A percentile compares a stretch with the other conserved stretches of the same genome.
These are phyloP conservation scores for Xylaria sp. DNA, from an alignment of 2,329 filamentous ascomycete genomes.

Conservation along the genomic window DNA sequence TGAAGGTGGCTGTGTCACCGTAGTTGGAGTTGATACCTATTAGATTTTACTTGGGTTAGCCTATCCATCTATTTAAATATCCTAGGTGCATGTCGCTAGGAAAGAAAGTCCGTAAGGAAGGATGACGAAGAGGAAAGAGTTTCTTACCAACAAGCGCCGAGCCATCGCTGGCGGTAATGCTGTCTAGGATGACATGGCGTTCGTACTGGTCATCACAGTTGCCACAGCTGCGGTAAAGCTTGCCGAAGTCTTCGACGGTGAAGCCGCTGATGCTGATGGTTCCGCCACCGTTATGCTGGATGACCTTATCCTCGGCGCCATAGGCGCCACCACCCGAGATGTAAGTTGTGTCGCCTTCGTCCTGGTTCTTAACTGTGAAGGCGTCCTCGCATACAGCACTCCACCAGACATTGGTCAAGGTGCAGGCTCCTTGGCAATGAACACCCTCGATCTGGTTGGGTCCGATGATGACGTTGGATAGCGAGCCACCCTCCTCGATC, in stretches of 20 bases:
- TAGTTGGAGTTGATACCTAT: slow-evolving; percentile 64
- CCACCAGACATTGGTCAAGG: slow-evolving; percentile 48
- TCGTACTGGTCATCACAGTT: slow-evolving; percentile 55
- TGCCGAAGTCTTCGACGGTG: slow-evolving; percentile 58
- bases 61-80: neutral
- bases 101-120: neutral
- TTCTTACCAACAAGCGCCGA: neutral
- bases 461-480: slow-evolving; percentile 5
- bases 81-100: neutral
- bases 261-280: slow-evolving; percentile 55
- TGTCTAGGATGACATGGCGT: slow-evolving; percentile 2
- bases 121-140: neutral
- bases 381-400: slow-evolving; percentile 55
- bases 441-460: slow-evolving; percentile 9
- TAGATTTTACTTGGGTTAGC: neutral
- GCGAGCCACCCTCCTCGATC: slow-evolving; percentile 9
- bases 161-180: neutral
- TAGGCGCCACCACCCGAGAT: slow-evolving; percentile 59
- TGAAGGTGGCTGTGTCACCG: slow-evolving; percentile 58
- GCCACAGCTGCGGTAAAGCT: slow-evolving; percentile 62
- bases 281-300: slow-evolving; percentile 57
- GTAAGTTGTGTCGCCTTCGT: slow-evolving; percentile 54
- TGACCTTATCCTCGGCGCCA: slow-evolving; percentile 55
- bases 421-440: slow-evolving; percentile 4
- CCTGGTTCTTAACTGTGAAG: slow-evolving; percentile 52